These are phyloP conservation scores for Dianthus caryophyllus DNA, from an alignment of 148 eudicot species.

Conservation along the genomic window DNA sequence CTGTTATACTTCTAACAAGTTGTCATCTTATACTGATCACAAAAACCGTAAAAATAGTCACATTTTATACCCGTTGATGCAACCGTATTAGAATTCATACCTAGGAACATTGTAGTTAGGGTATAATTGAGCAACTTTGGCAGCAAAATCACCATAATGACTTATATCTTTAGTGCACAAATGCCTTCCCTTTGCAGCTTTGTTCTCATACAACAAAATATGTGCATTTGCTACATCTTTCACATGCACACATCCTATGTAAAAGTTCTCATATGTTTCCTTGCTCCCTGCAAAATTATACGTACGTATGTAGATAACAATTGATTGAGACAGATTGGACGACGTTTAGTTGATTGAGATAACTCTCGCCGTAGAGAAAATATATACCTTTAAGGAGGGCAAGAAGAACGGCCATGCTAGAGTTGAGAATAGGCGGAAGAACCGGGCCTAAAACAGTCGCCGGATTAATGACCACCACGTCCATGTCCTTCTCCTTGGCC, in stretches of 20 bases:
- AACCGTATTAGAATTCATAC: slow-evolving; percentile 26
- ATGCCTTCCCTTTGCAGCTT: slow-evolving; percentile 64
- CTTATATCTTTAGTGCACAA: slow-evolving; percentile 65
- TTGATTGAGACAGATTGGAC: no score
- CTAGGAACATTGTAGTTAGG: slow-evolving; percentile 65
- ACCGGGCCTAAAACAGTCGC: slow-evolving; percentile 80
- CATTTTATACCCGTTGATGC: no score
- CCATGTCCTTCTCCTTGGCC: slow-evolving; percentile 56
- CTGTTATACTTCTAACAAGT: no score
- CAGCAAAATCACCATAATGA: slow-evolving; percentile 71
- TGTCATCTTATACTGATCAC: no score
- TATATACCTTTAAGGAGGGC: slow-evolving; percentile 60
- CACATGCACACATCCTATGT: slow-evolving; percentile 74
- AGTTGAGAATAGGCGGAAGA: slow-evolving; percentile 61
- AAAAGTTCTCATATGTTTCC: slow-evolving; percentile 48
- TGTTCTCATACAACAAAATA: slow-evolving; percentile 67
- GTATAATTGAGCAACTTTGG: slow-evolving; percentile 63
- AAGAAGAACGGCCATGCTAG: slow-evolving; percentile 62
- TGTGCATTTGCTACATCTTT: slow-evolving; percentile 88
- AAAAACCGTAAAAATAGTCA: no score
- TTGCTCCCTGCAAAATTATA: slow-evolving; percentile 47
- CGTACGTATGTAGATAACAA: no score
- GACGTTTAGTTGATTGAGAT: no score
- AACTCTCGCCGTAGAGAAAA: no score
- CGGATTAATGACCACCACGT: slow-evolving; percentile 76